Percentiles rank a stretch among this genome's conserved stretches.
Evolutionary conservation across 163 green algal genomes (phyloP).

Genomic region (Picocystis sp.): DNA sequence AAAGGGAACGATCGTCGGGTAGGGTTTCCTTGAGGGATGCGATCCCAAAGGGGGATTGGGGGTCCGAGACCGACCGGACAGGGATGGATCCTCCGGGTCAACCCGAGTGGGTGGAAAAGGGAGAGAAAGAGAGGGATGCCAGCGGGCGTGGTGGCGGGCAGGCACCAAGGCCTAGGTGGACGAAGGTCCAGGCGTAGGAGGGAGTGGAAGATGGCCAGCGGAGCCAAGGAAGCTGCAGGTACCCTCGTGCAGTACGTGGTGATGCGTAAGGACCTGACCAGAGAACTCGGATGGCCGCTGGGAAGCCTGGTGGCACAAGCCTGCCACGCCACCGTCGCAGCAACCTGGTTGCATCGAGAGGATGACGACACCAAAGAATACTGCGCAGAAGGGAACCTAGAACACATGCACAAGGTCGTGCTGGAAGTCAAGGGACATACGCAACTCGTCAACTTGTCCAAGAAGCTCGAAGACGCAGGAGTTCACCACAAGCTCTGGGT

Average conservation of each 20-base stretch:
- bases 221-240: too few relatives aligned
- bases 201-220: too few relatives aligned
- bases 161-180: too few relatives aligned
- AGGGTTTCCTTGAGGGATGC: too few relatives aligned
- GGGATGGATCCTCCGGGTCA: too few relatives aligned
- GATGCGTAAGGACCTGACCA: slow-evolving; percentile 56
- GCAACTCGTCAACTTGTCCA: slow-evolving; percentile 28
- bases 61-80: too few relatives aligned
- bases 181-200: too few relatives aligned
- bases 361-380: slow-evolving; percentile 42
- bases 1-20: too few relatives aligned
- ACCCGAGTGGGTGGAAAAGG: too few relatives aligned
- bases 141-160: too few relatives aligned
- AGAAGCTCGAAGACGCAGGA: slow-evolving; percentile 1
- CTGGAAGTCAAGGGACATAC: slow-evolving; percentile 66
- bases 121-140: too few relatives aligned
- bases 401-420: slow-evolving; percentile 90
- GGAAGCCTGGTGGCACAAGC: slow-evolving; percentile 77
- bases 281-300: slow-evolving; percentile 58
- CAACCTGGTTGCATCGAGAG: slow-evolving; percentile 50
- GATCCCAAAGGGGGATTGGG: too few relatives aligned
- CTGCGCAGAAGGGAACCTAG: slow-evolving; percentile 39
- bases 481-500: slow-evolving; percentile 68
- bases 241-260: slow-evolving; percentile 78
- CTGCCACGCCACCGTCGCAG: slow-evolving; percentile 69